phyloP scores from a whole-genome alignment of 1,139 yeast genomes.

The Sporopachydermia cereana region DNA sequence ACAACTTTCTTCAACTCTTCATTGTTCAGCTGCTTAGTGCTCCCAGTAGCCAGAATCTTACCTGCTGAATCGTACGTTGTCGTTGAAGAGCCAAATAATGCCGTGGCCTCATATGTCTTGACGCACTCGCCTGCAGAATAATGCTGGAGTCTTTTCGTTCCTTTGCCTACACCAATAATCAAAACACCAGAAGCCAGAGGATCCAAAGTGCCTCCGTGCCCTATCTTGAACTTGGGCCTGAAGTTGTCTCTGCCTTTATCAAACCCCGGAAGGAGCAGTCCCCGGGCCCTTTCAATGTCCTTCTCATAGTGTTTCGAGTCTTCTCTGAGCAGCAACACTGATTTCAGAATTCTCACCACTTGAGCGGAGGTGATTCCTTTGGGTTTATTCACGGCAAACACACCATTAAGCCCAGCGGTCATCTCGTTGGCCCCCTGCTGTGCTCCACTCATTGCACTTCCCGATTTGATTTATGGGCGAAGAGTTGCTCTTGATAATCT shows the following conservation, averaged over 20 bases:
- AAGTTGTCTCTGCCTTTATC: constrained; percentile 32
- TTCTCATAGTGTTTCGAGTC: constrained; percentile 45
- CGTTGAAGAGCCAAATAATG: constrained; percentile 80
- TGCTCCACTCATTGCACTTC: too few species aligned
- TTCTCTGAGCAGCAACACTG: constrained; percentile 33
- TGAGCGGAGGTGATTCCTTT: constrained; percentile 73
- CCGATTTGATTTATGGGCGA: too few species aligned
- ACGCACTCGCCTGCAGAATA: constrained; percentile 50
- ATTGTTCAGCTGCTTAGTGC: constrained; percentile 45
- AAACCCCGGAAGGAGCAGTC: constrained; percentile 21
- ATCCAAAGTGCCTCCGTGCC: constrained; percentile 97
- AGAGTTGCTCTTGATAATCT: too few species aligned
- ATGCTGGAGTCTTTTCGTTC: constrained; percentile 69
- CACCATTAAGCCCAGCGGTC: constrained; percentile 51
- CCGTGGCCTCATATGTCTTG: constrained; percentile 74
- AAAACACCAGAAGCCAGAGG: constrained; percentile 91
- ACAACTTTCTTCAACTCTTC: constrained; percentile 40
- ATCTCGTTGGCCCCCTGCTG: too few species aligned
- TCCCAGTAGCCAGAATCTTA: constrained; percentile 49
- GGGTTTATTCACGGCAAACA: constrained; percentile 90
- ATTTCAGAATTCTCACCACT: constrained; percentile 54
- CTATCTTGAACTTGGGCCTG: constrained; percentile 66
- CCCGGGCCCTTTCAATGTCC: constrained; percentile 35
- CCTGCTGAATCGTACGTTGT: constrained; percentile 95
- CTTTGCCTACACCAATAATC: constrained; percentile 81